Conservation (phyloP, 306 rosid genomes). For the Hylodesmum podocarpum region DNA sequence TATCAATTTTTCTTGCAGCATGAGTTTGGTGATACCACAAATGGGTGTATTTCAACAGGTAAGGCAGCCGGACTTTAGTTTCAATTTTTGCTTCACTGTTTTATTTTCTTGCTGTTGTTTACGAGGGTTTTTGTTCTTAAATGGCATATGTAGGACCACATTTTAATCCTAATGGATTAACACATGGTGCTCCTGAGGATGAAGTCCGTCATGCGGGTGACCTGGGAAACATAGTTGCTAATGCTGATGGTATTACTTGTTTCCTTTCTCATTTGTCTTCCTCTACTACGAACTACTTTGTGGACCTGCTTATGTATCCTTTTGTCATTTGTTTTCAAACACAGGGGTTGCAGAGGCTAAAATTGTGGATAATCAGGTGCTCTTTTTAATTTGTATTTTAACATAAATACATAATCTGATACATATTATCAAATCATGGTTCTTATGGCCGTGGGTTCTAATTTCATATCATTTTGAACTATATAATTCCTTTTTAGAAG, state of each 20-base stretch:
- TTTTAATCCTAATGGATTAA: constrained; percentile 67
- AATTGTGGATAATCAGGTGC: constrained; percentile 76
- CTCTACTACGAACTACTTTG: neutral
- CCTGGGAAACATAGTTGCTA: constrained; percentile 97
- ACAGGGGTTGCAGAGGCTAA: constrained; percentile 77
- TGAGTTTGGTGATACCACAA: constrained; percentile 94
- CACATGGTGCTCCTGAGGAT: constrained; percentile 96
- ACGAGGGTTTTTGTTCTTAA: constrained; percentile 16
- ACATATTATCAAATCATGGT: neutral
- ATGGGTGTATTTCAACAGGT: constrained; percentile 97
- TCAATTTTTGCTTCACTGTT: neutral
- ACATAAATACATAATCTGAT: neutral
- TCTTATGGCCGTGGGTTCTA: neutral
- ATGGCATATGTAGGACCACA: constrained; percentile 65
- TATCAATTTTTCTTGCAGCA: constrained; percentile 53
- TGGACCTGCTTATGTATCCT: neutral
- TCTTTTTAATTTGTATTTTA: neutral
- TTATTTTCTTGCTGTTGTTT: neutral
- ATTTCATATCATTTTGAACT: neutral
- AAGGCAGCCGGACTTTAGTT: constrained; percentile 7
- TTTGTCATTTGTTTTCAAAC: constrained; percentile 14
- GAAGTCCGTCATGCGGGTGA: constrained; percentile 98
- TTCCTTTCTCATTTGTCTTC: neutral
- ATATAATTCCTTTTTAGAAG: neutral
- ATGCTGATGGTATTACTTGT: constrained; percentile 56